These are phyloP conservation scores for Colletotrichum magnum DNA, from an alignment of 2,329 filamentous ascomycete species.

Conservation along the genomic window DNA sequence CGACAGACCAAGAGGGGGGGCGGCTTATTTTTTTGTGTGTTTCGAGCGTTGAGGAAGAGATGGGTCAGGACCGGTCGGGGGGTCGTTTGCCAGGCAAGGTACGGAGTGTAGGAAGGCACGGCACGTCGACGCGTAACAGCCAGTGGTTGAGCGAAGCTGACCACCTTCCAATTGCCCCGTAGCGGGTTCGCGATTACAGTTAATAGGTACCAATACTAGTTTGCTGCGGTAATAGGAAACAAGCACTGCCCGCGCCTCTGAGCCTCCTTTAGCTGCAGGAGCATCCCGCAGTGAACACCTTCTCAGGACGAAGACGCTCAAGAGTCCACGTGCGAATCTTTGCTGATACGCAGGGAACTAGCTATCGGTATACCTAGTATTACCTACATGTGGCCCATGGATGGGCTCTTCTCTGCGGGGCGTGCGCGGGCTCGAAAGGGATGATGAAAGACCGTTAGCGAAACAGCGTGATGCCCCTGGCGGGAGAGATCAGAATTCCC, in stretches of 20 bases:
- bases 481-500: constrained; percentile 15
- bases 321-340: constrained; percentile 17
- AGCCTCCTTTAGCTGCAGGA: background rate
- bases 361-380: too few relatives aligned
- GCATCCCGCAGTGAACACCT: background rate
- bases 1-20: constrained; percentile 20
- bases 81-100: constrained; percentile 23
- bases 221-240: constrained; percentile 4
- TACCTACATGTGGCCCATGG: background rate
- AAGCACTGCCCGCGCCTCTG: background rate
- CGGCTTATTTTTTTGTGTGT: constrained; percentile 33
- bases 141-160: background rate
- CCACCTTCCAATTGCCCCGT: constrained; percentile 1
- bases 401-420: constrained; percentile 8
- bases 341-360: background rate
- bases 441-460: constrained; percentile 15
- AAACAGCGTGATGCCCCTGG: background rate
- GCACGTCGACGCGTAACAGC: constrained; percentile 15
- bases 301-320: background rate
- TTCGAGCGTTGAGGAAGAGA: constrained; percentile 28
- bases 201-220: constrained; percentile 1
- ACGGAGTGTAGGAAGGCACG: background rate
- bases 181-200: constrained; percentile 22
- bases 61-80: constrained; percentile 17
- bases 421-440: constrained; percentile 2